A percentile compares a stretch with the other conserved stretches of the same genome.
These are phyloP conservation scores for Cladophialophora bantiana DNA, from an alignment of 2,329 filamentous ascomycete genomes.

Conservation along the genomic window DNA sequence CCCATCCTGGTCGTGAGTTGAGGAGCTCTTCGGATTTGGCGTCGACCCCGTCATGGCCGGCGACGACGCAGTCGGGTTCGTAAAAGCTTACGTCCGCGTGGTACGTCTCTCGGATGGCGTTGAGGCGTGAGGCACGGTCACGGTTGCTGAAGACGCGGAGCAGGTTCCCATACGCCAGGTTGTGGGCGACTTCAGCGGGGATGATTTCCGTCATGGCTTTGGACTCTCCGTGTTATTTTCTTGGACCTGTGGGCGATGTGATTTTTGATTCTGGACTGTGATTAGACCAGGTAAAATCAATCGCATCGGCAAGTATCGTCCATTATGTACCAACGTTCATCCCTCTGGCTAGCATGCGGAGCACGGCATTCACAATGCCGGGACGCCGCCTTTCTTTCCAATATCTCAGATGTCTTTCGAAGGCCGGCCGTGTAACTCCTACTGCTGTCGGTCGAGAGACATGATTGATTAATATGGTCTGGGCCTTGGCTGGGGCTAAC, in stretches of 20 bases:
- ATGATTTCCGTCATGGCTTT: background rate
- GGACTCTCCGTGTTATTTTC: background rate
- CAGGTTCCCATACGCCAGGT: conserved; percentile 18
- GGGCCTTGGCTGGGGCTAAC: too few relatives aligned
- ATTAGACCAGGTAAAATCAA: too few relatives aligned
- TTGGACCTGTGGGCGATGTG: background rate
- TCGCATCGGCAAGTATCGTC: too few relatives aligned
- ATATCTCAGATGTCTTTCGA: background rate
- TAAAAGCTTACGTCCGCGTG: conserved; percentile 20
- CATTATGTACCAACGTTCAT: too few relatives aligned
- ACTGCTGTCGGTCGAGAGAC: background rate
- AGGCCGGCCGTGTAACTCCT: too few relatives aligned
- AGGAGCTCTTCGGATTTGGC: conserved; percentile 15
- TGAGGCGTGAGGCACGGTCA: conserved; percentile 12
- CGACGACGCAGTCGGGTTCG: conserved; percentile 15
- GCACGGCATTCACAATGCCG: too few relatives aligned
- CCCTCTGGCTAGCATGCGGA: too few relatives aligned
- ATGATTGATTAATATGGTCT: background rate
- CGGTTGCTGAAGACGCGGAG: conserved; percentile 23
- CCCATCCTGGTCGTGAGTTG: conserved; percentile 13
- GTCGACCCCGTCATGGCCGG: conserved; percentile 20
- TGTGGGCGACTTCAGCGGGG: conserved; percentile 13
- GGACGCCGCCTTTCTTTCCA: too few relatives aligned
- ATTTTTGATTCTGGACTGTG: too few relatives aligned
- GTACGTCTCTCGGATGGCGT: conserved; percentile 12